Base-by-base conservation (phyloP, 495 filamentous ascomycete species). In the Xylaria venustula region DNA sequence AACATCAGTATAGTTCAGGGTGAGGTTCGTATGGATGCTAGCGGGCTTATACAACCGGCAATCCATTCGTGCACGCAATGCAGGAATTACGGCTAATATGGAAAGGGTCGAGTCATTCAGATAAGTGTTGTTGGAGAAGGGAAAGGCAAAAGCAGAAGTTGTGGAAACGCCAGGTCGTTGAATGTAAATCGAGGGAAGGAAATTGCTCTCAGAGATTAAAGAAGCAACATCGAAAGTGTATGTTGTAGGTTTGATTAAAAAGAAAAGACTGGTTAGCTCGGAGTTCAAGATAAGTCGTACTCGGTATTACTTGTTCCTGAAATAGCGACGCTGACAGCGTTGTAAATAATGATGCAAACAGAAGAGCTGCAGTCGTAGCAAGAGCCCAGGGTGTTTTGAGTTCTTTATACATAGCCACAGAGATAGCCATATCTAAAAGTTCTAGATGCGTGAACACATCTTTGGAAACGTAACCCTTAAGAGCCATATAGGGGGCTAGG, bases 41-140 rank as follows among this genome's bases (percentile, higher is more conserved):
- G 62, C 52, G 25, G 59, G 56, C 26, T 32, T 17, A 25, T 64
- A 66, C 0, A 47, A 57, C 36, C 36, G 50, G 61, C 69, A 72
- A 23, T 28, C 40, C 54, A 72, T 52, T 19, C 41, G 48, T 8
- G 64, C 37, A 7, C 69, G 63, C 25, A 67, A 40, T 1, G 61
- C 67, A 0, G 64, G 60, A n/a, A 72, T 2, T 20, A 46, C 23
- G 0, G 56, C 61, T 23, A 54, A 63, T 6, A 41, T 58, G 17
- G 69, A 48, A 34, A 55, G n/a, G 7, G 23, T 58, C 23, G 50
- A 55, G 15, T 2, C 25, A 30, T 58, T 42, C 54, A 19, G 44
- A 25, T 37, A 26, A 20, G 44, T 49, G 15, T 40, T 15, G n/a
- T n/a, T n/a, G n/a, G n/a, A n/a, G n/a, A n/a, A n/a, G n/a, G n/a